phyloP scores from a whole-genome alignment of 2,329 filamentous ascomycete species.

The Aspergillus hiratsukae region DNA sequence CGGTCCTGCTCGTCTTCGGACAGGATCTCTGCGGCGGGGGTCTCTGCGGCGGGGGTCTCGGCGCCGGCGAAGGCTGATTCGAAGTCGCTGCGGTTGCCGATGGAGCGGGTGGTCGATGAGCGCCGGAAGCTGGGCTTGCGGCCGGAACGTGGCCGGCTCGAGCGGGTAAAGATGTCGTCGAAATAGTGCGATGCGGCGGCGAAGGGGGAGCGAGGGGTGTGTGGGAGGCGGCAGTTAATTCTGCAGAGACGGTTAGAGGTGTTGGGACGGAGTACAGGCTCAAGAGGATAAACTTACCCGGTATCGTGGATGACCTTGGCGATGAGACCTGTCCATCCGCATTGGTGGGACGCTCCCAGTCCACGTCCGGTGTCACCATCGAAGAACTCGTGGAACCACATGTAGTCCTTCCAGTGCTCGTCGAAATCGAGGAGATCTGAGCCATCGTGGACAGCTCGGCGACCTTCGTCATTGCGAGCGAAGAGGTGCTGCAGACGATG shows the following conservation, averaged over 20 bases:
- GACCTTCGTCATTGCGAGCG: constrained; percentile 74
- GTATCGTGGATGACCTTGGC: constrained; percentile 98
- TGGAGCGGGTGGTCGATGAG: constrained; percentile 76
- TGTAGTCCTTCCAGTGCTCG: constrained; percentile 83
- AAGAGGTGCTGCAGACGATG: constrained; percentile 92
- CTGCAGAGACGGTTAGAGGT: constrained; percentile 40
- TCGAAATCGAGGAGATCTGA: constrained; percentile 87
- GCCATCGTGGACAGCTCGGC: constrained; percentile 81
- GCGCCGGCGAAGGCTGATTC: constrained; percentile 41
- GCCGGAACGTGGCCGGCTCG: constrained; percentile 37
- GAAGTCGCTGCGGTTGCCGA: constrained; percentile 79
- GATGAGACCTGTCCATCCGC: constrained; percentile 92
- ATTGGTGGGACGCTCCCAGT: constrained; percentile 88
- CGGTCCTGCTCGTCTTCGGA: constrained; percentile 32
- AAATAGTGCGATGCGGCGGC: constrained; percentile 89
- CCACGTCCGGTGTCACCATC: constrained; percentile 88
- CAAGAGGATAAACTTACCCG: constrained; percentile 58
- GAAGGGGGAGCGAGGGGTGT: constrained; percentile 84
- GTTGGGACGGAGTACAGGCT: not conserved
- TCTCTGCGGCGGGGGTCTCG: constrained; percentile 25
- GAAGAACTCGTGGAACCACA: constrained; percentile 98
- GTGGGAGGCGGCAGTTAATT: constrained; percentile 82
- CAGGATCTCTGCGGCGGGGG: constrained; percentile 32
- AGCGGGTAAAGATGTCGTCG: constrained; percentile 75
- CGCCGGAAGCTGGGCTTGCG: constrained; percentile 60